Evolutionary conservation across 179 eudicot genomes (phyloP).

Genomic region (Amaranthus tricolor): DNA sequence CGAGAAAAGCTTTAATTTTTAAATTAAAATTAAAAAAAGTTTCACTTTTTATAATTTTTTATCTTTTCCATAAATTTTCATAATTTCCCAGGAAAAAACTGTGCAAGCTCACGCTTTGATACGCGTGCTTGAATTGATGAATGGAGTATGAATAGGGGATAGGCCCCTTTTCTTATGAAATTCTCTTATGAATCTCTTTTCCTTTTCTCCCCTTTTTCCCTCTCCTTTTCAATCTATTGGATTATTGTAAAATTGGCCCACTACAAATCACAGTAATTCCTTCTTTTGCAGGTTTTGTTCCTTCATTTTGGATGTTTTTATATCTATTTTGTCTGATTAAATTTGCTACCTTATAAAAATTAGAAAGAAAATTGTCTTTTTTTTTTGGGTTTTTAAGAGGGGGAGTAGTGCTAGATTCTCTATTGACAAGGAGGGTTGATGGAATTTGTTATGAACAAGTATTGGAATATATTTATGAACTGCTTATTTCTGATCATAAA

Average conservation of each 20-base stretch:
- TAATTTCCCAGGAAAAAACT: neutral
- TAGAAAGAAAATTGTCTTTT: no score
- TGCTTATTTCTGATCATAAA: constrained; percentile 21
- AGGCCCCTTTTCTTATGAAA: constrained; percentile 5
- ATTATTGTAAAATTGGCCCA: constrained; percentile 51
- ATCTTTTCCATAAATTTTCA: constrained; percentile 28
- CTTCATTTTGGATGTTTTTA: constrained; percentile 51
- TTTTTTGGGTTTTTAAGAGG: constrained; percentile 23
- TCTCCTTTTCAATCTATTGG: constrained; percentile 16
- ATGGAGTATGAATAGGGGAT: neutral
- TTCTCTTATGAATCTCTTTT: constrained; percentile 17
- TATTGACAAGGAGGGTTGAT: constrained; percentile 16
- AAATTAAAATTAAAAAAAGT: constrained; percentile 1
- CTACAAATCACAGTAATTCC: constrained; percentile 43
- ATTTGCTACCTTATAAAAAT: no score
- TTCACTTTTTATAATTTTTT: constrained; percentile 28
- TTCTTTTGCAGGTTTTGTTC: constrained; percentile 79
- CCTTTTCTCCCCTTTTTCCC: neutral
- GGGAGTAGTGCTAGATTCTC: constrained; percentile 32
- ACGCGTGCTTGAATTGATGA: constrained; percentile 74
- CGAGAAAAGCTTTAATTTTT: neutral
- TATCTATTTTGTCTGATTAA: neutral
- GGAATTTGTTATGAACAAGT: neutral
- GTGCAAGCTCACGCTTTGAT: constrained; percentile 66
- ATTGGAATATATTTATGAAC: neutral